Evolutionary conservation across 345 rosid species (phyloP), one percentile per base, ranked within the genome.

Genomic region (Syzygium grande): DNA sequence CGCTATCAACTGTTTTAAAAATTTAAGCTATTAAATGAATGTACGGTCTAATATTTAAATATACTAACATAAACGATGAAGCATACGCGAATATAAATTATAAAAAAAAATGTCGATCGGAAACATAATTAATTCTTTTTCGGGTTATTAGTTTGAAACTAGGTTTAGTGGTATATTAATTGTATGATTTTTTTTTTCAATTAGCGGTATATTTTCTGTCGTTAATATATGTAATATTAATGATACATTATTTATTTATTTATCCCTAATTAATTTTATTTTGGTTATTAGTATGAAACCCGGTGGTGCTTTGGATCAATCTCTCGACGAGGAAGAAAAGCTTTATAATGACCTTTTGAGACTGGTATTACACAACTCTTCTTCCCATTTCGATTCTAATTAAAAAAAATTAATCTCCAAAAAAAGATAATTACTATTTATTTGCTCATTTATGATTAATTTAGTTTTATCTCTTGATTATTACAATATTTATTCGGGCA

Each of bases 281-380:
- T 87, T 89, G 84, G 46, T 88, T 85, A 84, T 56, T 84, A 94
- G 97, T 90, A 87, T 90, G 52, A 90, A 89, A 11, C 84, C 91
- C 41, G 93, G 93, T 85, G 95, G 98, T 85, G 86, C 95, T 92
- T 95, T 96, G 85, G 99, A 95, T 88, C 92, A 88, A 92, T 92
- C 96, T 84, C 92, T 96, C 63, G 98, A 96, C 56, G 96, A 92
- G 51, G 98, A 97, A 90, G 97, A 97, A 86, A 91, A 89, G 84
- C 63, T 87, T 55, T 88, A 95, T 80, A 95, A 95, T 38, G 99
- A 97, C 92, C 95, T 97, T 93, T 87, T 96, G 94, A 95, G 96
- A 89, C 95, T 96, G 97, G 99, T 97, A 89, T 17, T 19, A 52
- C 58, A 16, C 25, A 84, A 29, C n/a, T 17, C 34, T 46, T 83